Evolutionary conservation across 1,284 basidiomycete genomes (phyloP).

Genomic region (Amylostereum chailletii): DNA sequence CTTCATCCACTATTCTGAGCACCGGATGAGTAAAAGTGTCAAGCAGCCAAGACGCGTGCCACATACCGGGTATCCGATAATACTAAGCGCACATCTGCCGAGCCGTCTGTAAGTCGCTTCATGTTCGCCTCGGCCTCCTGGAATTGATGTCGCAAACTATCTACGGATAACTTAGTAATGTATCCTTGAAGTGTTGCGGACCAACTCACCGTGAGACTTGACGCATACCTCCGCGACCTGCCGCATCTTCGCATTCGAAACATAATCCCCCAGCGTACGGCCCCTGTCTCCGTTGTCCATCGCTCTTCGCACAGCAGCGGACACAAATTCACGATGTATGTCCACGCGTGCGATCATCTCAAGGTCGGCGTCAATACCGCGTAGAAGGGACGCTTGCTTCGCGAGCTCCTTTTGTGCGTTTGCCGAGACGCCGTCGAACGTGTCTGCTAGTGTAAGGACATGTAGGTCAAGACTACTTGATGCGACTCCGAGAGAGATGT

Average conservation of each 20-base stretch:
- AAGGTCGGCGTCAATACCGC: constrained; percentile 58
- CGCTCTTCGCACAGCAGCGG: constrained; percentile 49
- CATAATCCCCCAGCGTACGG: constrained; percentile 73
- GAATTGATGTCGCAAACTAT: constrained; percentile 48
- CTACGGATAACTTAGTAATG: constrained; percentile 22
- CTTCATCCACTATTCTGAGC: constrained; percentile 49
- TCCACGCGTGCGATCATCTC: constrained; percentile 55
- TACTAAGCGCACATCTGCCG: constrained; percentile 46
- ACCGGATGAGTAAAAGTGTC: constrained; percentile 6
- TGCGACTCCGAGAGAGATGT: constrained; percentile 60
- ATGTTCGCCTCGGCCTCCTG: constrained; percentile 46
- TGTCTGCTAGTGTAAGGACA: constrained; percentile 57
- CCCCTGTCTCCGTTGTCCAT: constrained; percentile 60
- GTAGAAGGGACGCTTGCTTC: constrained; percentile 50
- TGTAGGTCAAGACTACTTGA: constrained; percentile 61
- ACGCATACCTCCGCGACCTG: constrained; percentile 68
- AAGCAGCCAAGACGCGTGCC: no score
- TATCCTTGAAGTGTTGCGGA: background rate
- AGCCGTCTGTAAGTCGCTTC: constrained; percentile 43
- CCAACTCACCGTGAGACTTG: constrained; percentile 56
- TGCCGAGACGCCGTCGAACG: constrained; percentile 53
- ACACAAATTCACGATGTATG: constrained; percentile 69
- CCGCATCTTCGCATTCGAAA: constrained; percentile 68
- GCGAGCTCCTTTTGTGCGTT: constrained; percentile 52
- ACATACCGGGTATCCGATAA: constrained; percentile 43